Evolutionary conservation across 306 rosid genomes (phyloP), one percentile per base, ranked within the genome.

Genomic region (Sicyos edulis): DNA sequence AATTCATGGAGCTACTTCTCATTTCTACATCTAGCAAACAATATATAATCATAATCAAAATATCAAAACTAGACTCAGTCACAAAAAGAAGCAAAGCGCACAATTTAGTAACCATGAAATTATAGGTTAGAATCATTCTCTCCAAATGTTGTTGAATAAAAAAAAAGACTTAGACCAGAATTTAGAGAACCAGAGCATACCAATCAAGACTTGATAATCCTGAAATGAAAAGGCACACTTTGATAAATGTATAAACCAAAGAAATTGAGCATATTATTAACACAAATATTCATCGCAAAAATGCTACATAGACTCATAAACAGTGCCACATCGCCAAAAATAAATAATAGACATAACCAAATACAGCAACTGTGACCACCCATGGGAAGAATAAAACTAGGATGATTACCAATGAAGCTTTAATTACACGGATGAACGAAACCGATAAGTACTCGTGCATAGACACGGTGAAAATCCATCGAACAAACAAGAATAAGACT

Each of bases 401-500:
- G 26, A 69, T 51, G 26, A 69, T 51, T 51, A 69, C 26, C 73
- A 51, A 69, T 51, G 40, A 69, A 16, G 47, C 26, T 24, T 49
- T 69, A 68, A 68, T 69, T 69, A 69, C 73, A 69, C 29, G 73
- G 11, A 69, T 69, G 47, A 51, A 69, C 15, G 8, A 69, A 69
- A 69, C 24, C 45, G 5, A 15, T 22, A 15, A 14, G 44, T 69
- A 51, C 47, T 51, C 4, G 2, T 69, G 73, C 59, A 51, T 26
- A 50, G 73, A 50, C 47, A 69, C 26, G 24, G 24, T n/a, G 59
- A 26, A 45, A 50, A 69, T 69, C 47, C 8, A 74, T 77, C 80
- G 70, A 78, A 78, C 64, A 83, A 78, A 80, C 62, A 71, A 79
- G 78, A 78, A 75, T 68, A 56, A 37, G n/a, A 72, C 73, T 75